These are phyloP conservation scores for Dendrocalamus sinicus DNA, from an alignment of 176 grass and related monocot genomes.

Conservation along the genomic window DNA sequence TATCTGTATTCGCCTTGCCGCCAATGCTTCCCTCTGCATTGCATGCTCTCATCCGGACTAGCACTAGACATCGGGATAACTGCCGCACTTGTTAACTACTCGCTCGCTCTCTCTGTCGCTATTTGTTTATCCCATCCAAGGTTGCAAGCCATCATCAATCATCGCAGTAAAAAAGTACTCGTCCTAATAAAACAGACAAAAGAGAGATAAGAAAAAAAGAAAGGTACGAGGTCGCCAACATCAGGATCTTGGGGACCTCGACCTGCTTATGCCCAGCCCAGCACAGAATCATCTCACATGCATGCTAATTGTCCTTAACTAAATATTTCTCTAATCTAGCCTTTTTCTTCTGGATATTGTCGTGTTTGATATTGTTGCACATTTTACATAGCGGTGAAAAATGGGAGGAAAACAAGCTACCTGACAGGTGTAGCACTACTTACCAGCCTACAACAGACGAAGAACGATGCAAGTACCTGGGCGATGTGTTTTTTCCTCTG, in stretches of 20 bases:
- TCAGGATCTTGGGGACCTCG: background rate
- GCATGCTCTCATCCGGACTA: background rate
- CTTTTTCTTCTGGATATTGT: background rate
- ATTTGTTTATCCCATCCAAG: background rate
- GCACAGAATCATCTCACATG: conserved; percentile 1
- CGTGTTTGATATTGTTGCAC: background rate
- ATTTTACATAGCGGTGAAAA: no score
- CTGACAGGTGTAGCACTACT: no score
- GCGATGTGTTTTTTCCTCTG: no score
- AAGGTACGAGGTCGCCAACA: background rate
- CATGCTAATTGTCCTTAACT: background rate
- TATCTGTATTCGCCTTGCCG: no score
- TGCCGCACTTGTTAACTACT: background rate
- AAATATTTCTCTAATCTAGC: background rate
- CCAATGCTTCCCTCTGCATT: background rate
- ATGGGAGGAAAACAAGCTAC: no score
- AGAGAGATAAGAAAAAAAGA: no score
- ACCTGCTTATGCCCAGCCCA: background rate
- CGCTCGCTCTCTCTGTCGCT: no score
- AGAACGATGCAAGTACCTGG: no score
- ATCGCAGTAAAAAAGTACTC: background rate
- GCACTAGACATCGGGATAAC: background rate
- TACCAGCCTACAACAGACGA: no score
- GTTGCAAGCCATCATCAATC: background rate
- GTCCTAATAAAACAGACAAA: background rate